Evolutionary conservation across 805 yeast species (phyloP).

Genomic region (Torulaspora gathmanii): DNA sequence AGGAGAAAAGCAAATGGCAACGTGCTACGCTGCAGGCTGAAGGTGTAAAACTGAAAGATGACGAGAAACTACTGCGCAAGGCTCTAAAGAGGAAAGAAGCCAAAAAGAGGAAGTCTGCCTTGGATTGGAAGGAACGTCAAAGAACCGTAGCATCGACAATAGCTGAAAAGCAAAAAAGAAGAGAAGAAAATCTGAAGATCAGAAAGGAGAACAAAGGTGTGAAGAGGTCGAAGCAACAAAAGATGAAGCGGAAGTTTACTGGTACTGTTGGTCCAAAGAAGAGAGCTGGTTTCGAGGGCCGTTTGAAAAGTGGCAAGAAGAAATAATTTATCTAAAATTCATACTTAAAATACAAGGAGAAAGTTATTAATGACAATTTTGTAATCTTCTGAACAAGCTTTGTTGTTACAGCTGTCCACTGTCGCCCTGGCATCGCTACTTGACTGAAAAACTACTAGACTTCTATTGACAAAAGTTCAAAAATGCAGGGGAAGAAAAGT

Average conservation of each 20-base stretch:
- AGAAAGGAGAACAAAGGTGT: conserved; percentile 83
- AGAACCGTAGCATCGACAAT: conserved; percentile 71
- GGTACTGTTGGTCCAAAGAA: conserved; percentile 46
- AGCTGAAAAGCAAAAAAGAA: conserved; percentile 71
- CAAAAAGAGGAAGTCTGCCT: conserved; percentile 76
- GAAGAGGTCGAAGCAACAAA: conserved; percentile 67
- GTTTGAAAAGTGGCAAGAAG: conserved; percentile 36
- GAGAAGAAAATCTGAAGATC: conserved; percentile 85
- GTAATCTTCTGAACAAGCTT: neutral
- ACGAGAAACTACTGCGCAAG: conserved; percentile 80
- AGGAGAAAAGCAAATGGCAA: conserved; percentile 80
- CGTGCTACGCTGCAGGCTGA: conserved; percentile 79
- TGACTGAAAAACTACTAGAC: neutral
- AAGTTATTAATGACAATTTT: neutral
- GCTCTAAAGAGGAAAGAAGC: conserved; percentile 81
- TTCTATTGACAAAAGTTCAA: neutral
- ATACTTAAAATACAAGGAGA: neutral
- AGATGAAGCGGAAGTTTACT: conserved; percentile 59
- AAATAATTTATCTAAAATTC: conserved; percentile 10
- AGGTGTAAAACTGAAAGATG: conserved; percentile 84
- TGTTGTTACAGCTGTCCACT: neutral
- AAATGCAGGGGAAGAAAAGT: too few species aligned
- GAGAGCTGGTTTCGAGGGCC: conserved; percentile 93
- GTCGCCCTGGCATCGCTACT: neutral
- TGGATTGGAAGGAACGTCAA: conserved; percentile 90